Percentiles rank a stretch among this genome's conserved stretches.
These are phyloP conservation scores for Erodium trifolium DNA, from an alignment of 441 rosid genomes.

Conservation along the genomic window DNA sequence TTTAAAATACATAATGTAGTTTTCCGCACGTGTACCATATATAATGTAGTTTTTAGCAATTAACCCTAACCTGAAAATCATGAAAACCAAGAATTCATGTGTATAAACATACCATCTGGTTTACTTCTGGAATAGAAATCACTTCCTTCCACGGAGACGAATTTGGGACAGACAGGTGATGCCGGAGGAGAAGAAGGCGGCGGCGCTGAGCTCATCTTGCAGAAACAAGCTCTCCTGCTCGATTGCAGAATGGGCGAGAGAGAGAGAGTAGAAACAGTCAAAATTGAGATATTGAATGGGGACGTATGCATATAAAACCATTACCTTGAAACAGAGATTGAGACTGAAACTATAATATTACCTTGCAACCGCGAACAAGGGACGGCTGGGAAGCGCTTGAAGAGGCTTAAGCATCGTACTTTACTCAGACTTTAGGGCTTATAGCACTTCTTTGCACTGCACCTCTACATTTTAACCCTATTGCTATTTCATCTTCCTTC, in stretches of 20 bases:
- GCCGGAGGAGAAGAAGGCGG: neutral
- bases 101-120: conserved; percentile 41
- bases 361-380: neutral
- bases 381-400: neutral
- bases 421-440: neutral
- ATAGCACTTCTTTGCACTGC: neutral
- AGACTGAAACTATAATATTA: neutral
- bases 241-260: neutral
- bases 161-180: conserved; percentile 41
- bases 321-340: neutral
- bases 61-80: neutral
- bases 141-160: conserved; percentile 45
- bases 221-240: conserved; percentile 22
- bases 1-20: too few relatives aligned
- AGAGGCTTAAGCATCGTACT: neutral
- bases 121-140: conserved; percentile 33
- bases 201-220: conserved; percentile 46
- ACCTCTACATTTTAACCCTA: neutral
- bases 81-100: neutral
- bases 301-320: neutral
- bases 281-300: neutral
- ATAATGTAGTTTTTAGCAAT: too few relatives aligned
- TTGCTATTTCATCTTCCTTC: neutral
- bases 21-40: too few relatives aligned
- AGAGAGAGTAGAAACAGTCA: neutral